Evolutionary conservation across 2,329 filamentous ascomycete species (phyloP).

Genomic region (Neonectria punicea): DNA sequence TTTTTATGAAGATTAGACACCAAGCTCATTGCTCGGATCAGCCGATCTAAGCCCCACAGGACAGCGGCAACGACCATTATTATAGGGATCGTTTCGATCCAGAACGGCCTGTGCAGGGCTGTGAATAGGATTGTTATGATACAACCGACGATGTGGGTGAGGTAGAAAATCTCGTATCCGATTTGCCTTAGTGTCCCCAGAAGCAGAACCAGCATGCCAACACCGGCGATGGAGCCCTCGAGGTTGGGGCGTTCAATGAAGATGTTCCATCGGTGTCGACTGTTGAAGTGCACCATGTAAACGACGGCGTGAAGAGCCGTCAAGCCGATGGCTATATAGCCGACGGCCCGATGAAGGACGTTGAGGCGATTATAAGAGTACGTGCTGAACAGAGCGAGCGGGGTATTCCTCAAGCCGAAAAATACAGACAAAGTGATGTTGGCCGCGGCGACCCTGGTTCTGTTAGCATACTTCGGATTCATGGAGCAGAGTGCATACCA

Average conservation of each 20-base stretch:
- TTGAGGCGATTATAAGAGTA: constrained; percentile 57
- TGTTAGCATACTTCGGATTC: too few relatives aligned
- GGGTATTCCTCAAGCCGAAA: constrained; percentile 61
- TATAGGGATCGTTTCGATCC: constrained; percentile 47
- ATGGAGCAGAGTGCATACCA: constrained; percentile 22
- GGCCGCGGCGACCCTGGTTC: constrained; percentile 54
- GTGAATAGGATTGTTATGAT: constrained; percentile 53
- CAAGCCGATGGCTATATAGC: constrained; percentile 53
- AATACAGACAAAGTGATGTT: constrained; percentile 55
- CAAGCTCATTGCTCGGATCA: constrained; percentile 46
- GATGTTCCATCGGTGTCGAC: constrained; percentile 6
- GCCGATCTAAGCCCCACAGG: constrained; percentile 57
- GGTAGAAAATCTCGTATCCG: constrained; percentile 59
- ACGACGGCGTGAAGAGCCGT: constrained; percentile 50
- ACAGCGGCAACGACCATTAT: constrained; percentile 51
- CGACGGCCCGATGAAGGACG: constrained; percentile 56
- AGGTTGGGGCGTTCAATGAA: constrained; percentile 13
- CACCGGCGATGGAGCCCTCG: constrained; percentile 41
- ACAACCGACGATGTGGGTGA: constrained; percentile 56
- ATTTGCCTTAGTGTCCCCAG: constrained; percentile 46
- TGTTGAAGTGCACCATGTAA: constrained; percentile 47
- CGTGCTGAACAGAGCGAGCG: constrained; percentile 25
- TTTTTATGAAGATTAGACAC: constrained; percentile 17
- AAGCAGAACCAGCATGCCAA: constrained; percentile 51
- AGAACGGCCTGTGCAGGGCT: constrained; percentile 57